Evolutionary conservation across 768 basidiomycete species (phyloP).

Genomic region (Auriscalpium vulgare): DNA sequence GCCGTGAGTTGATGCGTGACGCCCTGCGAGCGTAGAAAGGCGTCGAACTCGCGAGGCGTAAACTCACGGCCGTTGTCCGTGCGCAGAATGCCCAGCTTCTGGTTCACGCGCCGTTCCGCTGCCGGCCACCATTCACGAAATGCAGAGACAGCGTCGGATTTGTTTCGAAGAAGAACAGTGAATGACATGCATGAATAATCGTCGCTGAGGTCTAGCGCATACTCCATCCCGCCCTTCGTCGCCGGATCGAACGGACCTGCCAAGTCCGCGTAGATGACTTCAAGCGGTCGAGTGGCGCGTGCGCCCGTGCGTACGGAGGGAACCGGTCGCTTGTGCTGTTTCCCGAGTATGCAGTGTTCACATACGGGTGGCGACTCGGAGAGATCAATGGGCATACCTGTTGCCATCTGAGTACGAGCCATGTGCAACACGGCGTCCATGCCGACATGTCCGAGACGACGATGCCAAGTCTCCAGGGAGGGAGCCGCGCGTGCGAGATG

Average conservation of each 20-base stretch:
- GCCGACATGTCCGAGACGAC: not conserved
- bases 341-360: not conserved
- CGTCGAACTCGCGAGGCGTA: not conserved
- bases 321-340: not conserved
- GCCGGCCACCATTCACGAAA: not conserved
- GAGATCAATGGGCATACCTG: not conserved
- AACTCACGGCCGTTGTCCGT: too few species aligned
- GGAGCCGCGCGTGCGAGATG: not conserved
- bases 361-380: not conserved
- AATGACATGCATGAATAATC: not conserved
- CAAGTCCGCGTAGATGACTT: not conserved
- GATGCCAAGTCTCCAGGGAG: not conserved
- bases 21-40: not conserved
- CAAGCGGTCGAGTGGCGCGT: not conserved
- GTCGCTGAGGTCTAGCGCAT: not conserved
- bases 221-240: not conserved
- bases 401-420: not conserved
- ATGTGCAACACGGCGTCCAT: not conserved
- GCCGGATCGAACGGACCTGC: not conserved
- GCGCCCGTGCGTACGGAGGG: not conserved
- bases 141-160: not conserved
- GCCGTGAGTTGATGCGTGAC: constrained; percentile 18
- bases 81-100: not conserved
- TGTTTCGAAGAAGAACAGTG: not conserved
- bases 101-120: not conserved